Evolutionary conservation across 2,329 filamentous ascomycete genomes (phyloP), one percentile per base, ranked within the genome.

Genomic region (Stemphylium beticola): DNA sequence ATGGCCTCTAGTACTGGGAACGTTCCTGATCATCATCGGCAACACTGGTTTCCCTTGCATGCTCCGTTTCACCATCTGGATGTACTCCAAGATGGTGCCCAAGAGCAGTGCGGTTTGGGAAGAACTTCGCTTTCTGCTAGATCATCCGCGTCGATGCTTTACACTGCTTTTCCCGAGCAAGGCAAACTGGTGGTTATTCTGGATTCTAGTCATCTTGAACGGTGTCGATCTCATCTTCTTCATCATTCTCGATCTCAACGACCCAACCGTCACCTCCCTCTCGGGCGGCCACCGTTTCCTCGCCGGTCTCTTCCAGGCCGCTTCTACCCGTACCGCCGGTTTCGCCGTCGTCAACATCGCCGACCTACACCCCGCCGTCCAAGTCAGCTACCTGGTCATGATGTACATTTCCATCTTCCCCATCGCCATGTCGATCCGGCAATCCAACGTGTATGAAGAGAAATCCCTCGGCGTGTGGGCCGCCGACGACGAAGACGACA

Each of bases 391-490:
- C 78, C 81, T 98, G 76, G 88, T 98, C 75, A 98, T 98, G 95
- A 98, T 98, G 95, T 98, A 98, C 76, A 96, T 98, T 58, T 96
- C 93, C 53, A 91, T 97, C 55, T 96, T 96, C 66, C 93, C 93
- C 4, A 96, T 98, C 65, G 93, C 95, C 71, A 98, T 98, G 67
- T 95, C 91, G 6, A 90, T 98, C 66, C 92, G 93, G 48, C 84
- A 91, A 61, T 97, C 93, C 54, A 98, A 98, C 72, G 93, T 97
- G 2, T 98, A 98, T 78, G 93, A 97, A 76, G 93, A 98, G 72
- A 91, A 88, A 62, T 91, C 88, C 0, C 83, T 95, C 0, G 91
- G 91, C 4, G 86, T 96, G 26, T 92, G 89, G 68, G 79, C 78
- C 44, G 78, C 78, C 32, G 81, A 83, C 17, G 64, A 36, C 24